phyloP scores from a whole-genome alignment of 2,329 filamentous ascomycete species.

The Microsporum canis region DNA sequence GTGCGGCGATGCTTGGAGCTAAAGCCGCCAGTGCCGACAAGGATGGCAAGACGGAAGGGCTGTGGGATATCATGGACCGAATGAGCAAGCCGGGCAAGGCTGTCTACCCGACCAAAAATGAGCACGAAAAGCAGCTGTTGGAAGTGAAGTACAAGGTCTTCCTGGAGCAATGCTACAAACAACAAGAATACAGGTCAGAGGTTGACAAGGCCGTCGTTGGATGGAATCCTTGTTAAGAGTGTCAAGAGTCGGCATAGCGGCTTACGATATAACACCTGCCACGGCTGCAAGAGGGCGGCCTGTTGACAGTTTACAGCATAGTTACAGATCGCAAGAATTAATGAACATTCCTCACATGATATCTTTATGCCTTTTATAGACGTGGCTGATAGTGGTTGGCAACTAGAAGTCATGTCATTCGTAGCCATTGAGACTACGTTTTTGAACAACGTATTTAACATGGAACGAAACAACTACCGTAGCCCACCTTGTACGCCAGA shows the following conservation, averaged over 20 bases:
- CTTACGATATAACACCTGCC: too few species aligned
- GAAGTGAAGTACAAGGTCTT: slow-evolving; percentile 93
- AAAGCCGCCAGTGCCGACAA: slow-evolving; percentile 82
- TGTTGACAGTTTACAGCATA: too few species aligned
- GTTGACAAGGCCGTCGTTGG: slow-evolving; percentile 52
- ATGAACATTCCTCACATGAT: too few species aligned
- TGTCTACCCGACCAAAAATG: slow-evolving; percentile 61
- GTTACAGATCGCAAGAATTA: too few species aligned
- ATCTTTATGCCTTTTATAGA: too few species aligned
- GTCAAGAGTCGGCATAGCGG: background rate
- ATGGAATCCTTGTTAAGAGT: slow-evolving; percentile 24
- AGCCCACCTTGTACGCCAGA: background rate
- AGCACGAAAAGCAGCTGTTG: slow-evolving; percentile 65
- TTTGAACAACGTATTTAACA: too few species aligned
- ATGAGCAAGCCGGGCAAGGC: slow-evolving; percentile 90
- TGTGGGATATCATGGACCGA: slow-evolving; percentile 96
- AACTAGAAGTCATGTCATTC: too few species aligned
- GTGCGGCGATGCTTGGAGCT: slow-evolving; percentile 95
- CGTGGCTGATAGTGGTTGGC: too few species aligned
- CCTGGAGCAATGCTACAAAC: slow-evolving; percentile 76
- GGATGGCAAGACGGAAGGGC: slow-evolving; percentile 66
- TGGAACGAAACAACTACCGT: background rate
- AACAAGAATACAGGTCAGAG: slow-evolving; percentile 68
- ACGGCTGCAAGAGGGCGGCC: too few species aligned
- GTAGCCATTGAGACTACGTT: too few species aligned